phyloP scores from a whole-genome alignment of 1,284 basidiomycete genomes.

The Rhodotorula sp. region DNA sequence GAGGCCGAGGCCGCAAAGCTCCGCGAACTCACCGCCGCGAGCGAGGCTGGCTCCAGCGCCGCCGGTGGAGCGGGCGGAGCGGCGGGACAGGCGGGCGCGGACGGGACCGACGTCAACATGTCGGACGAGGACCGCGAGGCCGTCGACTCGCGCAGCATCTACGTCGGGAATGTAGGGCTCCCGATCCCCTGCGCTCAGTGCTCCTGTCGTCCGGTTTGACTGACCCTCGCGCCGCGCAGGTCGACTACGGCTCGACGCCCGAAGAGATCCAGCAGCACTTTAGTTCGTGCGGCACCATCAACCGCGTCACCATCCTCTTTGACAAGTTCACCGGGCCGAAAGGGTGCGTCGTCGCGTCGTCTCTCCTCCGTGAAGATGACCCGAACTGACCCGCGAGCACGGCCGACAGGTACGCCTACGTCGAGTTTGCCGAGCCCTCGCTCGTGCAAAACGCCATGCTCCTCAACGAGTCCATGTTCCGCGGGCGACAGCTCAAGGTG shows the following conservation, averaged over 20 bases:
- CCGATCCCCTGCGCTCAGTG: not conserved
- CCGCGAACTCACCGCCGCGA: constrained; percentile 70
- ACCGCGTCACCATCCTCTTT: constrained; percentile 97
- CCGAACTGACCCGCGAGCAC: not conserved
- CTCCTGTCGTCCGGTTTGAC: not conserved
- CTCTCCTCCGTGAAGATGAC: not conserved
- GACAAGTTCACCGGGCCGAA: constrained; percentile 99
- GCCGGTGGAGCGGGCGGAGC: not conserved
- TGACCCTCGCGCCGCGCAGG: constrained; percentile 59
- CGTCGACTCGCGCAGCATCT: constrained; percentile 86
- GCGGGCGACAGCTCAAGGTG: constrained; percentile 88
- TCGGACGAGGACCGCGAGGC: constrained; percentile 58
- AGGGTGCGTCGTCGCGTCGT: constrained; percentile 65
- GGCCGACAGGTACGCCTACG: constrained; percentile 82
- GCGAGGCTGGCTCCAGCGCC: constrained; percentile 50
- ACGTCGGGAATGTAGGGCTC: constrained; percentile 86
- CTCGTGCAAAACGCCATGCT: constrained; percentile 88
- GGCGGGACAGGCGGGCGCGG: not conserved
- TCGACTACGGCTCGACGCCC: constrained; percentile 95
- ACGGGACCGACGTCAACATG: constrained; percentile 24
- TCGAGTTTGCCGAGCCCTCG: constrained; percentile 95
- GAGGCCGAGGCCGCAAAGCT: constrained; percentile 85
- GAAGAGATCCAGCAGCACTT: constrained; percentile 99
- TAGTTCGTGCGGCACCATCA: constrained; percentile 95
- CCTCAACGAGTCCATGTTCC: constrained; percentile 95